phyloP scores from a whole-genome alignment of 2,329 filamentous ascomycete genomes.

The Myriosclerotinia scirpicola region DNA sequence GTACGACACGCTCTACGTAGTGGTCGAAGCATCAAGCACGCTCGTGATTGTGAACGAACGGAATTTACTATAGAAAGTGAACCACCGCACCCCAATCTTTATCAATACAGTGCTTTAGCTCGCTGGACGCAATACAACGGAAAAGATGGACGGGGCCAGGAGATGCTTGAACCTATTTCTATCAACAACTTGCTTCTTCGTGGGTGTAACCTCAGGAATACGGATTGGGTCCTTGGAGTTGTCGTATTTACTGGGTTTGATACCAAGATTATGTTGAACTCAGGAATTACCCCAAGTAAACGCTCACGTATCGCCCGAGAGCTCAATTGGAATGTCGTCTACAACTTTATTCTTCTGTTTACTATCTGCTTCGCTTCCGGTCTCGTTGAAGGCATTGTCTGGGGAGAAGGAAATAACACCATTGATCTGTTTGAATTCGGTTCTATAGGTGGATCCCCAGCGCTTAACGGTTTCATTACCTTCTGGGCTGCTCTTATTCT shows the following conservation, averaged over 20 bases:
- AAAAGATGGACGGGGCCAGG: slow-evolving; percentile 60
- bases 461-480: slow-evolving; percentile 87
- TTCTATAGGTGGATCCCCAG: slow-evolving; percentile 71
- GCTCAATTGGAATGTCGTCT: slow-evolving; percentile 95
- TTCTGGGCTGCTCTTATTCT: slow-evolving; percentile 95
- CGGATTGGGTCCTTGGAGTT: slow-evolving; percentile 90
- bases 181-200: slow-evolving; percentile 95
- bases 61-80: slow-evolving; percentile 91
- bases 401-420: slow-evolving; percentile 73
- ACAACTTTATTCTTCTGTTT: slow-evolving; percentile 90
- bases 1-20: slow-evolving; percentile 88
- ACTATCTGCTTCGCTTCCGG: slow-evolving; percentile 85
- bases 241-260: slow-evolving; percentile 94
- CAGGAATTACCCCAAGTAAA: slow-evolving; percentile 92
- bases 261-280: slow-evolving; percentile 99
- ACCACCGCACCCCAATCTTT: slow-evolving; percentile 86
- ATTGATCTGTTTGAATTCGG: slow-evolving; percentile 82
- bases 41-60: slow-evolving; percentile 85
- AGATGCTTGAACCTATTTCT: slow-evolving; percentile 88
- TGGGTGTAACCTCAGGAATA: slow-evolving; percentile 91
- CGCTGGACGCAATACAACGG: slow-evolving; percentile 77
- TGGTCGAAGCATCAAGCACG: slow-evolving; percentile 79
- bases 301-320: slow-evolving; percentile 87
- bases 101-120: slow-evolving; percentile 88
- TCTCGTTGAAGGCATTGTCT: slow-evolving; percentile 80